Conservation (phyloP, 1,284 basidiomycete genomes). For the Vanrija humicola region DNA sequence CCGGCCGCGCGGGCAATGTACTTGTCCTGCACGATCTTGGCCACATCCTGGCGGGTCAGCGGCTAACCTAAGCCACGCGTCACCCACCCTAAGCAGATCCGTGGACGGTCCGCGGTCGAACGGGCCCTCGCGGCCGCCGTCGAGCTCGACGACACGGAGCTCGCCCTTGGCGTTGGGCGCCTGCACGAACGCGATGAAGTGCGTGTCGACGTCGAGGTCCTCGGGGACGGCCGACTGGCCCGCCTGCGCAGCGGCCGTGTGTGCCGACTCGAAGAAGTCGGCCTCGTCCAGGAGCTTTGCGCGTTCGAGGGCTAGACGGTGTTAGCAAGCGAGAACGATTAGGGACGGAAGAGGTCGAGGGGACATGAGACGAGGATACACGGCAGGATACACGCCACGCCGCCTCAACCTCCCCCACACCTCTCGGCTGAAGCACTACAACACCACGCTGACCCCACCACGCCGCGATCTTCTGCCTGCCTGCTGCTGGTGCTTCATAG, state of each 20-base stretch:
- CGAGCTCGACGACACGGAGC: conserved; percentile 69
- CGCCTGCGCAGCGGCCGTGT: conserved; percentile 61
- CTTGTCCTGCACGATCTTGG: conserved; percentile 61
- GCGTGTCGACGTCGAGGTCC: conserved; percentile 62
- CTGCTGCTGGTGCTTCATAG: too few relatives aligned
- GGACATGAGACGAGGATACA: too few relatives aligned
- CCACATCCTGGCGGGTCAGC: conserved; percentile 58
- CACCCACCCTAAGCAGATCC: conserved; percentile 59
- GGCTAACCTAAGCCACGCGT: not conserved
- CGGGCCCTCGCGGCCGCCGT: conserved; percentile 67
- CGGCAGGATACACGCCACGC: not conserved
- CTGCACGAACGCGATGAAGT: conserved; percentile 79
- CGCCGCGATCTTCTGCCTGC: too few relatives aligned
- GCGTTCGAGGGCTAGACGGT: conserved; percentile 55
- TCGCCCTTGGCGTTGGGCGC: conserved; percentile 50
- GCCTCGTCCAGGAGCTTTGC: conserved; percentile 70
- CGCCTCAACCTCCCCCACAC: not conserved
- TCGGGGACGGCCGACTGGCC: conserved; percentile 63
- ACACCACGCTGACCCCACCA: too few relatives aligned
- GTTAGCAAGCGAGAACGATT: not conserved
- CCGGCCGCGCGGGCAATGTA: conserved; percentile 55
- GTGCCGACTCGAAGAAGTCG: conserved; percentile 68
- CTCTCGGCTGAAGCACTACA: not conserved
- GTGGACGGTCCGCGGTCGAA: conserved; percentile 66
- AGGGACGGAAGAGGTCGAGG: too few relatives aligned